Evolutionary conservation across 352 stramenopile genomes (phyloP).

Genomic region (Phytophthora pinifolia): DNA sequence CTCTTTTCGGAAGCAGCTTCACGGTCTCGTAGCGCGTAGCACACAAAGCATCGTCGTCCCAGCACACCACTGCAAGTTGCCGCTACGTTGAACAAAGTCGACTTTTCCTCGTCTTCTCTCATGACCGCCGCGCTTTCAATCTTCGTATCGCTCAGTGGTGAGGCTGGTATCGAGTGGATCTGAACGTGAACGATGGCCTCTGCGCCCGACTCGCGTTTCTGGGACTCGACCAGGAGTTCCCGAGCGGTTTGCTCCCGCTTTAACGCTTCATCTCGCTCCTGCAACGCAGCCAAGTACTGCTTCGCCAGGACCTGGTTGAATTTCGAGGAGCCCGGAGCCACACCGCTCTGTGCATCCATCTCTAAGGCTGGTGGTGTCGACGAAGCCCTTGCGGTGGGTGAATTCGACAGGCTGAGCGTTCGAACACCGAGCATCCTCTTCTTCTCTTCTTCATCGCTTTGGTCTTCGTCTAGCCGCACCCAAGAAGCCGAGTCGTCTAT

Average conservation of each 20-base stretch:
- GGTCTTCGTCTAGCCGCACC: slow-evolving; percentile 73
- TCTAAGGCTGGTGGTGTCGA: not conserved
- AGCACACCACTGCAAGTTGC: not conserved
- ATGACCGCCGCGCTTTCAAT: not conserved
- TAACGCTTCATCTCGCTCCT: slow-evolving; percentile 46
- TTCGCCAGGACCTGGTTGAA: slow-evolving; percentile 44
- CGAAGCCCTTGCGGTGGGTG: not conserved
- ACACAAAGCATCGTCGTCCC: slow-evolving; percentile 33
- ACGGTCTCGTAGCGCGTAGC: slow-evolving; percentile 25
- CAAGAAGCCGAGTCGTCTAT: slow-evolving; percentile 73
- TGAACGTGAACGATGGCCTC: not conserved
- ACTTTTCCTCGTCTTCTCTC: slow-evolving; percentile 2
- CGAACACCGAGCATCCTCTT: slow-evolving; percentile 22
- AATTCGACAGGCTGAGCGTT: not conserved
- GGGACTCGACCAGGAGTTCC: slow-evolving; percentile 31
- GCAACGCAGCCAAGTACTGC: slow-evolving; percentile 40
- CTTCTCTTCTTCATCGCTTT: slow-evolving; percentile 47
- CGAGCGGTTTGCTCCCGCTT: slow-evolving; percentile 32
- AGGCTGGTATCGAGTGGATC: not conserved
- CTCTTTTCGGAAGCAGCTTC: slow-evolving; percentile 24
- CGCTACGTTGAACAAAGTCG: not conserved
- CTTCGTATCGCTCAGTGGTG: not conserved
- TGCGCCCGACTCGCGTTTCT: not conserved
- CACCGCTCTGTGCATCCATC: not conserved
- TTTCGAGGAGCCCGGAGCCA: slow-evolving; percentile 12